phyloP scores from a whole-genome alignment of 2,329 filamentous ascomycete genomes.

The Scopulariopsis brevicaulis region DNA sequence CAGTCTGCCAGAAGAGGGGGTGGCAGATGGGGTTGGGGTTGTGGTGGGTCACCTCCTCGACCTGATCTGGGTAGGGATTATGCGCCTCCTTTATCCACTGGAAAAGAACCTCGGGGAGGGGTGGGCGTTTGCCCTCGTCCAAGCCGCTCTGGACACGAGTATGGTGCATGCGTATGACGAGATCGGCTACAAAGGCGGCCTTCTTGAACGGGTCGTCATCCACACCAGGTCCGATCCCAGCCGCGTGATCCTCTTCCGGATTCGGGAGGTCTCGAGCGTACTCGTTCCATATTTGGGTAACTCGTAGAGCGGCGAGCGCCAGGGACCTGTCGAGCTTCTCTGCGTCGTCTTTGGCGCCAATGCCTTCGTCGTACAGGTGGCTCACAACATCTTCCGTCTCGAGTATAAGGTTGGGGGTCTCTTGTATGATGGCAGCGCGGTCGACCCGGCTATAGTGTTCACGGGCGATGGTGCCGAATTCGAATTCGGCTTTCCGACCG shows the following conservation, averaged over 20 bases:
- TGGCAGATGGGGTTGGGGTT: slow-evolving; percentile 67
- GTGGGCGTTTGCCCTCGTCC: slow-evolving; percentile 28
- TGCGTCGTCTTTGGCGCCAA: slow-evolving; percentile 42
- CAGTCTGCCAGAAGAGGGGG: slow-evolving; percentile 70
- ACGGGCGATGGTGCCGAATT: slow-evolving; percentile 61
- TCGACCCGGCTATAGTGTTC: slow-evolving; percentile 47
- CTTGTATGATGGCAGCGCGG: slow-evolving; percentile 49
- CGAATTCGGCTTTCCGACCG: slow-evolving; percentile 42
- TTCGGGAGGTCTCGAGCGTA: slow-evolving; percentile 36
- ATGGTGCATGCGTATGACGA: slow-evolving; percentile 73
- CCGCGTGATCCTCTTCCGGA: slow-evolving; percentile 39
- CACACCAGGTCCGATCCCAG: slow-evolving; percentile 54
- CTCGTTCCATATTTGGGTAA: slow-evolving; percentile 44
- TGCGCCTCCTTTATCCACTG: slow-evolving; percentile 74
- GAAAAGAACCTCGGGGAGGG: slow-evolving; percentile 68
- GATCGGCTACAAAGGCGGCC: slow-evolving; percentile 65
- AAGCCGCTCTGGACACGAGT: slow-evolving; percentile 30
- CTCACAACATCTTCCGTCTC: slow-evolving; percentile 62
- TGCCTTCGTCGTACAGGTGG: slow-evolving; percentile 51
- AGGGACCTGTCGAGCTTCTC: slow-evolving; percentile 45
- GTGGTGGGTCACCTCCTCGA: slow-evolving; percentile 50
- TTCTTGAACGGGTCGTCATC: slow-evolving; percentile 56
- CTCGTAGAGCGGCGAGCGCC: slow-evolving; percentile 36
- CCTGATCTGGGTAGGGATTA: slow-evolving; percentile 57
- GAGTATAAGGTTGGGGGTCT: slow-evolving; percentile 61